These are phyloP conservation scores for Allium fistulosum DNA, from an alignment of 106 monocot species.

Conservation along the genomic window DNA sequence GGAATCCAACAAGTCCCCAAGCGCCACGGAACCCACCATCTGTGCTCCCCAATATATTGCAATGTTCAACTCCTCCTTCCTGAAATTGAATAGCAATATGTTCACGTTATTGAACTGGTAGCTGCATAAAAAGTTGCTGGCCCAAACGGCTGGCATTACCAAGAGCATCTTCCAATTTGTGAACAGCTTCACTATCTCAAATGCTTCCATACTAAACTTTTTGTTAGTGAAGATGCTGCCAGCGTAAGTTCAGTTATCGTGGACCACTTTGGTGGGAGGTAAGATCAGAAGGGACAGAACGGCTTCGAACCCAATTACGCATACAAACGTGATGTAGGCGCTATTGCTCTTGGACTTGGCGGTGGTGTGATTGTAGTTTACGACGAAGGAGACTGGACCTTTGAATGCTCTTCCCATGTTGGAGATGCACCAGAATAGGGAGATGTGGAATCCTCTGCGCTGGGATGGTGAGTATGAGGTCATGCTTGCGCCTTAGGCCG, in stretches of 20 bases:
- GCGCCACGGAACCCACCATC: constrained; percentile 67
- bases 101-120: constrained; percentile 99
- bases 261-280: too few relatives aligned
- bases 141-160: constrained; percentile 76
- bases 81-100: constrained; percentile 60
- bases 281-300: constrained; percentile 43
- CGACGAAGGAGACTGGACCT: too few relatives aligned
- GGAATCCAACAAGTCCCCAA: constrained; percentile 63
- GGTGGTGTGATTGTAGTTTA: too few relatives aligned
- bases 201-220: constrained; percentile 25
- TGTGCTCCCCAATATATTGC: constrained; percentile 95
- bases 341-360: too few relatives aligned
- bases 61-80: constrained; percentile 88
- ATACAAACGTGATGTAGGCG: constrained; percentile 90
- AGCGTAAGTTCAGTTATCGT: constrained; percentile 52
- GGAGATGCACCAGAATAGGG: too few relatives aligned
- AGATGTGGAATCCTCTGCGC: too few relatives aligned
- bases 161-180: constrained; percentile 78
- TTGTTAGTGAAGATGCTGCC: constrained; percentile 30
- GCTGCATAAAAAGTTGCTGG: constrained; percentile 95
- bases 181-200: constrained; percentile 60
- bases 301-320: constrained; percentile 72
- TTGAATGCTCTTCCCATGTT: too few relatives aligned
- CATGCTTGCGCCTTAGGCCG: too few relatives aligned
- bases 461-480: too few relatives aligned